These are phyloP conservation scores for Phytopythium ostracodes DNA, from an alignment of 352 stramenopile genomes.

Conservation along the genomic window DNA sequence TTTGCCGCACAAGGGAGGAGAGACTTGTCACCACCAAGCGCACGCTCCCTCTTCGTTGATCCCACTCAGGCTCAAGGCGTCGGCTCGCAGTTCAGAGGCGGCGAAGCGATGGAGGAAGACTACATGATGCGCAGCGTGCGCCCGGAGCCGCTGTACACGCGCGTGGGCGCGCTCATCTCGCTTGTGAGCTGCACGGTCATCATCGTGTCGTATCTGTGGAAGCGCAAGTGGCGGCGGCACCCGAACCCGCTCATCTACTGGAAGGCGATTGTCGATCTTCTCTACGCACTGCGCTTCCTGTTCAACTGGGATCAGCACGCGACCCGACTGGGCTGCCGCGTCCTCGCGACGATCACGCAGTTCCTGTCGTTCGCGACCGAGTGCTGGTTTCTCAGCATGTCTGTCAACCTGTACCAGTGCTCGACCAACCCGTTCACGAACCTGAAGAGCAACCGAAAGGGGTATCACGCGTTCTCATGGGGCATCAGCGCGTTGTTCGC, in stretches of 20 bases:
- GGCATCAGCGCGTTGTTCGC: slow-evolving; percentile 49
- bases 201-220: slow-evolving; percentile 54
- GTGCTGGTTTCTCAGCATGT: slow-evolving; percentile 87
- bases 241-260: slow-evolving; percentile 84
- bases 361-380: slow-evolving; percentile 78
- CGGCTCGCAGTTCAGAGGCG: neutral
- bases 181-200: slow-evolving; percentile 74
- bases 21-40: no score
- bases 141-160: slow-evolving; percentile 47
- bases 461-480: slow-evolving; percentile 80
- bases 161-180: slow-evolving; percentile 67
- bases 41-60: no score
- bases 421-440: slow-evolving; percentile 88
- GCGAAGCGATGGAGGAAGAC: slow-evolving; percentile 8
- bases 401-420: slow-evolving; percentile 82
- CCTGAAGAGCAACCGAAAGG: slow-evolving; percentile 59
- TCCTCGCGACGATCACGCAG: slow-evolving; percentile 60
- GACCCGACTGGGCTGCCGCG: slow-evolving; percentile 42
- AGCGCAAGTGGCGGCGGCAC: slow-evolving; percentile 70
- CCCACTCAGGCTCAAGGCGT: no score
- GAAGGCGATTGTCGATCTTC: slow-evolving; percentile 68
- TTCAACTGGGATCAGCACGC: slow-evolving; percentile 62
- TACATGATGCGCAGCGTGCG: slow-evolving; percentile 24
- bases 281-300: slow-evolving; percentile 75
- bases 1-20: neutral